Percentiles rank a stretch among this genome's conserved stretches.
Evolutionary conservation across 2,329 filamentous ascomycete species (phyloP).

Genomic region (Neopestalotiopsis sp.): DNA sequence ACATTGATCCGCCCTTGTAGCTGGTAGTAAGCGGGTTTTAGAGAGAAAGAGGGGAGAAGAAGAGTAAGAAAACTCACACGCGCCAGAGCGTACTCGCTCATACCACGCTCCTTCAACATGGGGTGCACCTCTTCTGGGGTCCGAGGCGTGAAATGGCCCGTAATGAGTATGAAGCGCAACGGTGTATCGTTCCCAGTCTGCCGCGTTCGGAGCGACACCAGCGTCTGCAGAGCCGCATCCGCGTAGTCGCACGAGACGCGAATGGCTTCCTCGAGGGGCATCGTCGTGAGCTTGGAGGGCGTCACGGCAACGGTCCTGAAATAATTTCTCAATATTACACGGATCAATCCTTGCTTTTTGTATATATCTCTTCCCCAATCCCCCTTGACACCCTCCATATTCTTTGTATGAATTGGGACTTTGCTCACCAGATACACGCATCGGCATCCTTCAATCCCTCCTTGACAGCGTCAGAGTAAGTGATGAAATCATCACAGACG

Average conservation of each 20-base stretch:
- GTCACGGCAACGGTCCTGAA: conserved; percentile 30
- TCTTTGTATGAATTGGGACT: not conserved
- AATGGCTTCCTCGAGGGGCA: conserved; percentile 26
- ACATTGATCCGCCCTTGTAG: too few relatives aligned
- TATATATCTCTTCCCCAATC: too few relatives aligned
- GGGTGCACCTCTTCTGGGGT: conserved; percentile 17
- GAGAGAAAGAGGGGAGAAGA: too few relatives aligned
- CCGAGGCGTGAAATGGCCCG: conserved; percentile 25
- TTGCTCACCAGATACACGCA: conserved; percentile 38
- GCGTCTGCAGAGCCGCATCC: conserved; percentile 23
- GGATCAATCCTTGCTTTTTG: not conserved
- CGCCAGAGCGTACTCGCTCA: conserved; percentile 33
- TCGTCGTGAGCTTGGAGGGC: conserved; percentile 25
- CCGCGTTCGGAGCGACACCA: too few relatives aligned
- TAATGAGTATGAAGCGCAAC: conserved; percentile 44
- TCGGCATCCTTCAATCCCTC: conserved; percentile 44
- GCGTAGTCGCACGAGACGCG: conserved; percentile 30
- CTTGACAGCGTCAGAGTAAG: conserved; percentile 45
- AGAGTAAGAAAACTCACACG: conserved; percentile 25
- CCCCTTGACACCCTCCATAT: not conserved
- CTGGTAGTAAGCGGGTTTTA: too few relatives aligned
- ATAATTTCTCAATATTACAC: not conserved
- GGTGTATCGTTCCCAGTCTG: conserved; percentile 23
- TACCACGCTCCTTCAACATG: conserved; percentile 31
- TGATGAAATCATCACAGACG: conserved; percentile 42